Percentiles rank a stretch among this genome's conserved stretches.
Conservation (phyloP, 2,329 filamentous ascomycete species). For the Scedosporium boydii region DNA sequence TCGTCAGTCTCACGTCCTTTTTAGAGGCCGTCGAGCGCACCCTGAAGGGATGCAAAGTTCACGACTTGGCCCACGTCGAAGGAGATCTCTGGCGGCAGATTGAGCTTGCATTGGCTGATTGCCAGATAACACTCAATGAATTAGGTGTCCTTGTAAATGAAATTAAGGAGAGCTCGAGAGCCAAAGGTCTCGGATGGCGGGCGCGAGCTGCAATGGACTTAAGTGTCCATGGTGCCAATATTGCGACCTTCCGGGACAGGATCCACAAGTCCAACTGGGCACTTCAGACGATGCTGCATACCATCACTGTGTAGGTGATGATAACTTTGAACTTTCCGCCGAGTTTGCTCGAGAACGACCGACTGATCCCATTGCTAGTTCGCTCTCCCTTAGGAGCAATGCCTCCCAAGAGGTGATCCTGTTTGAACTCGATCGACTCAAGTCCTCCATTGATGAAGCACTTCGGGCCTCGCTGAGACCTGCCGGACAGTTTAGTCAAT, state of each 20-base stretch:
- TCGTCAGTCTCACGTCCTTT: conserved; percentile 12
- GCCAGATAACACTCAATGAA: conserved; percentile 12
- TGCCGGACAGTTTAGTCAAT: neutral
- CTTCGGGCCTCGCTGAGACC: conserved; percentile 5
- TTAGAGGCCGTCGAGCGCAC: conserved; percentile 13
- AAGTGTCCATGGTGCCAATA: conserved; percentile 10
- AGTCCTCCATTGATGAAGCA: conserved; percentile 13
- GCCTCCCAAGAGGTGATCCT: conserved; percentile 12
- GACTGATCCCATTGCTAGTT: neutral
- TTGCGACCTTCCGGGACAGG: conserved; percentile 15
- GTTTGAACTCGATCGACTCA: conserved; percentile 11
- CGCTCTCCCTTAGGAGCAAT: conserved; percentile 12
- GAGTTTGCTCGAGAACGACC: neutral
- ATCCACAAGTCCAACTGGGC: conserved; percentile 18
- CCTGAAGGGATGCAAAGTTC: conserved; percentile 12
- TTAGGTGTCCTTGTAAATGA: conserved; percentile 10
- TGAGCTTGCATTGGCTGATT: conserved; percentile 12
- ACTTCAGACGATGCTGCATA: conserved; percentile 17
- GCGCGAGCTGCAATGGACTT: conserved; percentile 10
- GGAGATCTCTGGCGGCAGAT: conserved; percentile 15
- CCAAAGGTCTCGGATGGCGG: conserved; percentile 7
- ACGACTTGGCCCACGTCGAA: conserved; percentile 13
- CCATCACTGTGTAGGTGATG: conserved; percentile 14
- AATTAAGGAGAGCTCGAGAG: conserved; percentile 5
- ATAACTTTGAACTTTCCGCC: neutral